Base-by-base conservation (phyloP, 768 basidiomycete species). In the Leccinum variicolor region DNA sequence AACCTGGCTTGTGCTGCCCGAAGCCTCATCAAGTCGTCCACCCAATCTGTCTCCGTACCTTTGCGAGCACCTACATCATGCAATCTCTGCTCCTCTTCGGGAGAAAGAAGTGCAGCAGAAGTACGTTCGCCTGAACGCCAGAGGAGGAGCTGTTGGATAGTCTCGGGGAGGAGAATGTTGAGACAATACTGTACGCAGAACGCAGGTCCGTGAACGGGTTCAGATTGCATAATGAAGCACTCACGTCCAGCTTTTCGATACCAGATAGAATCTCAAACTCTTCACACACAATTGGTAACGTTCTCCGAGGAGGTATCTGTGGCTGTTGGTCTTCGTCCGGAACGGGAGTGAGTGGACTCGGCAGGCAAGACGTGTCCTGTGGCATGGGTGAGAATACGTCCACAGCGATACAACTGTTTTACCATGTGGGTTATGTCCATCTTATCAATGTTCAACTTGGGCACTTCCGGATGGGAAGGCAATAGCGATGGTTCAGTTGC, bases 101-200 rank as follows among this genome's bases (percentile, higher is more conserved):
- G 64, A 3, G 81, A 70, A 11, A 87, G 77, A 10, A 89, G 71
- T 4, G 75, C 73, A 6, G 76, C 43, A 0, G 80, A 78, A 1
- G 69, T 77, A 26, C 90, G 86, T 34, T 79, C 70, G 1, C 86
- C 88, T 15, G 74, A 74, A 11, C 87, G 82, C 87, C 89, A 91
- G 14, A 90, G 72, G n/a, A 89, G 75, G 9, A 92, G 76, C 64
- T 92, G 90, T 45, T 85, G 75, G 41, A 89, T 76, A 3, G 86
- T 79, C 69, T 90, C 90, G 3, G 84, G 87, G 5, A 90, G 76
- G 11, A 92, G 80, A 29, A 92, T 79, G 57, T 87, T 84, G 36
- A 82, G 71, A 66, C 87, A 89, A 62, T 90, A 92, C 87, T 90
- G 60, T 29, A 14, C 23, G 10, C 3, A 45, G 21, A 33, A 39